Evolutionary conservation across 225 moss, liverwort and hornwort genomes (phyloP).

Genomic region (Ulota crispa): DNA sequence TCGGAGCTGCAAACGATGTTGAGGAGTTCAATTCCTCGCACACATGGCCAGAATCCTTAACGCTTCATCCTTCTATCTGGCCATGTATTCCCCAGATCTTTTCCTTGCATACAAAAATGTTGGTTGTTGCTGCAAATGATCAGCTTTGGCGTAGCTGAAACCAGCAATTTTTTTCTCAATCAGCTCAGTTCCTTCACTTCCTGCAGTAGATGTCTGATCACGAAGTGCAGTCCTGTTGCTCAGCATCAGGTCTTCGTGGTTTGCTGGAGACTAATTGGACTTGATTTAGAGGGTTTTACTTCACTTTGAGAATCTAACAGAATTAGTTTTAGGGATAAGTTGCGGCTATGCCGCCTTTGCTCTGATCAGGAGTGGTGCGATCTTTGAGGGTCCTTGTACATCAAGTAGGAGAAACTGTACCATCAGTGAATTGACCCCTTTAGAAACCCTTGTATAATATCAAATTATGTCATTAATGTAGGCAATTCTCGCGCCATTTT

Average conservation of each 20-base stretch:
- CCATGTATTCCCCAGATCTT: background rate
- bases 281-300: background rate
- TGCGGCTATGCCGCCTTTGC: background rate
- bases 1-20: background rate
- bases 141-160: background rate
- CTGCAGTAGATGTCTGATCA: background rate
- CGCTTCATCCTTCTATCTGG: background rate
- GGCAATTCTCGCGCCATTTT: background rate
- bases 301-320: background rate
- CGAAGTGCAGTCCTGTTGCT: background rate
- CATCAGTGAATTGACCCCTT: background rate
- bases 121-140: background rate
- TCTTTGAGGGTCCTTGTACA: background rate
- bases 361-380: background rate
- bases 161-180: background rate
- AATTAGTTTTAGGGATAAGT: background rate
- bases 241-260: background rate
- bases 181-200: background rate
- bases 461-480: background rate
- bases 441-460: background rate
- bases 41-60: no score
- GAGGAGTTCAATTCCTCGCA: no score
- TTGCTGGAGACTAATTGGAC: background rate
- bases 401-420: constrained; percentile 7
- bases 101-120: background rate